Evolutionary conservation across 805 yeast species (phyloP), one percentile per base, ranked within the genome.

Genomic region (Ogataea pignaliae): DNA sequence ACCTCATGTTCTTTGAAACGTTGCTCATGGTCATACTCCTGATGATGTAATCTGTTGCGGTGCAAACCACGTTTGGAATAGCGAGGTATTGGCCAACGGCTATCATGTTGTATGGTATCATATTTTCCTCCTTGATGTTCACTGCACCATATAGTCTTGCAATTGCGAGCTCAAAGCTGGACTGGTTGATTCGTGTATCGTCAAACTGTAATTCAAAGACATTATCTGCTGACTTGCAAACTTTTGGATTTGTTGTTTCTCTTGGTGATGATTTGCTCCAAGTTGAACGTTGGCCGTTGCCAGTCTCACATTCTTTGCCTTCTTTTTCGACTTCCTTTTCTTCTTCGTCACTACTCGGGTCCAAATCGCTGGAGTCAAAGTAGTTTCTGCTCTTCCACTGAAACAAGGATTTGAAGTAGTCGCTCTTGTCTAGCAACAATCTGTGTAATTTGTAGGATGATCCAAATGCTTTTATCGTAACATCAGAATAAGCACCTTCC

Each of bases 1-100:
- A 77, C 9, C 46, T 49, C 14, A 76, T 54, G 40, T 63, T 56
- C 13, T 59, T 59, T 0, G 68, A 60, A 10, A 76, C 48, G 45
- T 68, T 73, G 3, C 54, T 44, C 57, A 72, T 64, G 26, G 53
- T 50, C 56, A 76, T 51, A 17, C 51, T 46, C 28, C 54, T 54
- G 3, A 75, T 57, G 14, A 76, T 64, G 33, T 52, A 50, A 14
- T 68, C 71, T 0, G 78, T 71, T 3, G 78, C 68, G 0, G 63
- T 50, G 32, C 73, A 70, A 3, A 74, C 78, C 11, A 73, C 55
- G 15, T 70, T 72, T 1, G 67, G 66, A 18, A 78, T 62, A 34
- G 69, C 78, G 34, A 78, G 54, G 48, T 70, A 78, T 47, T 71
- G 77, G 1, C 80, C 79, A 13, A 72, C 60, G 1, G 78, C 76